Base-by-base conservation (phyloP, 164 flowering plant species). In the Sextonia rubra region DNA sequence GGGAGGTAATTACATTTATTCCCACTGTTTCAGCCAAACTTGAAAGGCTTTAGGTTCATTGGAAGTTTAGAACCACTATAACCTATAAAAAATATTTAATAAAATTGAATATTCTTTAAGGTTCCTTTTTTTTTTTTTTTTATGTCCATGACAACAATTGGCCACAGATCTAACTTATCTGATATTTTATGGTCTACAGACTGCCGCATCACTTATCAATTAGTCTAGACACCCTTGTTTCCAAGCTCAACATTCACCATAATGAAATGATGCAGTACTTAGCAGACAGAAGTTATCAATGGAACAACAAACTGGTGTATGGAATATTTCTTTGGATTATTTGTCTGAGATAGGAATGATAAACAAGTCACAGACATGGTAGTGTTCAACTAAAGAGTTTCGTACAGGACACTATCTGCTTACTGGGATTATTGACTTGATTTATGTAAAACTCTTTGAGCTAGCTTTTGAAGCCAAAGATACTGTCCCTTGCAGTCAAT, bases 1-100 rank as follows among this genome's bases (percentile, higher is more conserved):
- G 77, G 30, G 69, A 74, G 77, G 80, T 77, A 22, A 29, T 49
- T 9, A 11, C 24, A 48, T 26, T 61, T 9, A 37, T 37, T 37
- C 44, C 44, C 44, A 37, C 44, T 7, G 44, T 37, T 37, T 8
- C 44, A 37, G 44, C 44, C 44, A 7, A 37, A 37, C 44, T 37
- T 37, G 44, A 37, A 37, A 37, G 44, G 44, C 44, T 37, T 37
- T 8, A 7, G 44, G 44, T 37, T 37, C 44, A 8, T 37, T 9
- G 8, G 44, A 37, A 37, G 44, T 37, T 37, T 37, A 37, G 11
- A 37, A 37, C 44, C 8, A 9, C 44, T 37, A 37, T 7, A 37
- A 37, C 44, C 44, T 37, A 9, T 37, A 7, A 37, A 37, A 37
- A 37, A 37, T 37, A 37, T 1, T 37, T 37, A 7, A 37, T 37